These are phyloP conservation scores for Mallotus japonicus DNA, from an alignment of 441 rosid species.

Conservation along the genomic window DNA sequence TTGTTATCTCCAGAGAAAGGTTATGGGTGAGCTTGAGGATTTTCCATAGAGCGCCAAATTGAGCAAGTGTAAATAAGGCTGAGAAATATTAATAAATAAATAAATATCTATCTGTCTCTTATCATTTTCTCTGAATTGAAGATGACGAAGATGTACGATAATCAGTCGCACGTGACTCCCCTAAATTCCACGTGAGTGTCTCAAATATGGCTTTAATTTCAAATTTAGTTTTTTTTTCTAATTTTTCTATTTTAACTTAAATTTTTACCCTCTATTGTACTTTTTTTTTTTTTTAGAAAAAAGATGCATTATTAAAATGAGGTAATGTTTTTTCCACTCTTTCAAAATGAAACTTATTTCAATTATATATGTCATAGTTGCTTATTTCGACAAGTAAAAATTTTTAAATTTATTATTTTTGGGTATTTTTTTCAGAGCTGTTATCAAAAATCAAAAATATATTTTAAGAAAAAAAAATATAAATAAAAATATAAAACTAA, in stretches of 20 bases:
- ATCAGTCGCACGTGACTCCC: slow-evolving; percentile 17
- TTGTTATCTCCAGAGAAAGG: neutral
- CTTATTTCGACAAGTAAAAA: too few relatives aligned
- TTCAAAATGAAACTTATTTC: too few relatives aligned
- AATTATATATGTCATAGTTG: too few relatives aligned
- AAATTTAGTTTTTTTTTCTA: neutral
- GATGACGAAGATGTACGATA: neutral
- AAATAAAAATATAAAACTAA: too few relatives aligned
- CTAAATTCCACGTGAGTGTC: neutral
- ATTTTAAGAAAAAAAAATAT: too few relatives aligned
- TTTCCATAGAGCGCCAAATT: slow-evolving; percentile 32
- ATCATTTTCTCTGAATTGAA: slow-evolving; percentile 19
- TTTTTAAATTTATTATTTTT: too few relatives aligned
- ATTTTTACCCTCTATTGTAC: too few relatives aligned
- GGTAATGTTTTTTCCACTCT: too few relatives aligned
- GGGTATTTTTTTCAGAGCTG: too few relatives aligned
- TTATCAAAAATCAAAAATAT: too few relatives aligned
- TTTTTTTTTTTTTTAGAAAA: too few relatives aligned
- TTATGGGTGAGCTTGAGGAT: neutral
- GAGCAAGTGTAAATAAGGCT: slow-evolving; percentile 25
- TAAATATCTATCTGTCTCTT: slow-evolving; percentile 28
- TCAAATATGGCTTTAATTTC: neutral
- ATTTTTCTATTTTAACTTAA: neutral
- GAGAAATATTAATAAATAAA: neutral
- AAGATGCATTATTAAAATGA: too few relatives aligned